phyloP scores from a whole-genome alignment of 2,329 filamentous ascomycete genomes.

The Calonectria multiphialidica region DNA sequence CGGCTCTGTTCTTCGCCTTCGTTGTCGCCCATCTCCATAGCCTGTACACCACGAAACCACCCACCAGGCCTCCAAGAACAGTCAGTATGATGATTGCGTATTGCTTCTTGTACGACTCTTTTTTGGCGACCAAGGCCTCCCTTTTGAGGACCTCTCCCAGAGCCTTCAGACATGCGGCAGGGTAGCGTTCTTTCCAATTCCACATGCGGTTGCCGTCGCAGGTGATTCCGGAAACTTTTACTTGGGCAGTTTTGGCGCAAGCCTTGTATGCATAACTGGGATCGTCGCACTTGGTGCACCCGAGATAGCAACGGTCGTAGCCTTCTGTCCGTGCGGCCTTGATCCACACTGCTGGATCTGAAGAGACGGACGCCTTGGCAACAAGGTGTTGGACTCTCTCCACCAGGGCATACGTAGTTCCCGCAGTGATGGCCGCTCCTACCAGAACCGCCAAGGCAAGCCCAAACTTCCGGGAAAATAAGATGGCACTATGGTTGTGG shows the following conservation, averaged over 20 bases:
- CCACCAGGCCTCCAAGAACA: neutral
- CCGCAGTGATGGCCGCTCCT: neutral
- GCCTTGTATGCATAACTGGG: neutral
- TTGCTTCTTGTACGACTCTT: neutral
- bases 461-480: neutral
- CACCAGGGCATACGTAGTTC: neutral
- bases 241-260: neutral
- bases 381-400: neutral
- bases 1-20: neutral
- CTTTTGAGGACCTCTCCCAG: neutral
- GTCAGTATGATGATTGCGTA: neutral
- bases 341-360: neutral
- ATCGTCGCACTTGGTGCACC: neutral
- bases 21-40: neutral
- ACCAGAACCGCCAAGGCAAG: neutral
- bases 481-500: neutral
- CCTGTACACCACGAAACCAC: neutral
- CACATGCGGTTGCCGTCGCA: neutral
- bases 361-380: neutral
- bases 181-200: conserved; percentile 4
- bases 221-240: neutral
- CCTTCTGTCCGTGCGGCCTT: neutral
- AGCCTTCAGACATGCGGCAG: neutral
- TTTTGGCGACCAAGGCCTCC: neutral
- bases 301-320: neutral